Conservation (phyloP, 2,329 filamentous ascomycete genomes). For the Graphilbum sp. region DNA sequence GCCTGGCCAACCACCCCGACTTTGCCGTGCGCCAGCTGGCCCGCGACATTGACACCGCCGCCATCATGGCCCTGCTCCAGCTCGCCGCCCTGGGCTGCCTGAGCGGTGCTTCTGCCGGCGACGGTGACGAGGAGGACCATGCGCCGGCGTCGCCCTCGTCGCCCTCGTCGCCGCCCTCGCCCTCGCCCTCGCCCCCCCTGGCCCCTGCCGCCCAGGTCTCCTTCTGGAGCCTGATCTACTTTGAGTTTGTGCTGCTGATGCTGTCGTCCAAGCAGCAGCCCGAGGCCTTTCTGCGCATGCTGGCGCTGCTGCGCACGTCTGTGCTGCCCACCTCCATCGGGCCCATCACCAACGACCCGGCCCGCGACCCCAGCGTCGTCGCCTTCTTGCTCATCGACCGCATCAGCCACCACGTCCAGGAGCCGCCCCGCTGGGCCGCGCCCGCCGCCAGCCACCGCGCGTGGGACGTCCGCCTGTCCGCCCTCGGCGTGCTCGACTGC, state of each 20-base stretch:
- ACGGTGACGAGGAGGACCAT: conserved; percentile 13
- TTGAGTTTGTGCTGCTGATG: conserved; percentile 50
- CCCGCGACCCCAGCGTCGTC: conserved; percentile 24
- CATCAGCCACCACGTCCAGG: conserved; percentile 44
- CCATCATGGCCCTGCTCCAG: conserved; percentile 51
- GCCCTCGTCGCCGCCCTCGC: neutral
- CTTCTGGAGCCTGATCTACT: conserved; percentile 54
- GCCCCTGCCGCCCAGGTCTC: conserved; percentile 17
- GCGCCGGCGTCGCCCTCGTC: no score
- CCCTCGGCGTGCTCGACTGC: conserved; percentile 37
- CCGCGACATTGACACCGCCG: conserved; percentile 42
- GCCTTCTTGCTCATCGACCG: conserved; percentile 40
- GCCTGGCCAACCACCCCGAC: conserved; percentile 26
- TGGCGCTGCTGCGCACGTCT: conserved; percentile 52
- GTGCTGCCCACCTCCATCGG: conserved; percentile 48
- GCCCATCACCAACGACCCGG: conserved; percentile 32
- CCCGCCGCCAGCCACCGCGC: conserved; percentile 21
- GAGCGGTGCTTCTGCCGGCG: no score
- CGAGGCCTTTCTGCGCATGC: conserved; percentile 44
- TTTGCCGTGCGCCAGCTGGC: conserved; percentile 26
- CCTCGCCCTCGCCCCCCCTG: neutral
- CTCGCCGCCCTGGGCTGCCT: conserved; percentile 44
- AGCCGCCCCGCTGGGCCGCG: conserved; percentile 29
- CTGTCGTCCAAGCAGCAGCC: conserved; percentile 50
- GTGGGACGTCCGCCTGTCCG: conserved; percentile 24